A percentile compares a stretch with the other conserved stretches of the same genome.
phyloP scores from a whole-genome alignment of 2,329 filamentous ascomycete species.

The Fusarium sp. region DNA sequence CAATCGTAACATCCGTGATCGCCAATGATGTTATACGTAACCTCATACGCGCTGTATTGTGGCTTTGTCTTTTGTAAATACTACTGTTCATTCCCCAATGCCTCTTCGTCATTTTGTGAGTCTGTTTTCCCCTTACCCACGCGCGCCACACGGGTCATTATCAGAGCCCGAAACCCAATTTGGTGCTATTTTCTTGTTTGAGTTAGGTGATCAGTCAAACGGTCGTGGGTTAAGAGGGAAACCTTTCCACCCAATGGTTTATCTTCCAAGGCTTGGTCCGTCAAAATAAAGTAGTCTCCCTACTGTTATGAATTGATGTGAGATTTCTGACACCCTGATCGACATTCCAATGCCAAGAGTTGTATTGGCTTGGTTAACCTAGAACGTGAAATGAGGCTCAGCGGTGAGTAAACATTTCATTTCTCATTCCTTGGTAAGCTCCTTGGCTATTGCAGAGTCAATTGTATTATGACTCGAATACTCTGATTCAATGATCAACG shows the following conservation, averaged over 20 bases:
- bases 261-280: not conserved
- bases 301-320: rapidly evolving
- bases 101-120: conserved; percentile 28
- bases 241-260: conserved; percentile 5
- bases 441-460: not conserved
- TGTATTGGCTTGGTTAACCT: not conserved
- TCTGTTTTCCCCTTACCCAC: conserved; percentile 39
- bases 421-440: conserved; percentile 25
- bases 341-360: conserved; percentile 22
- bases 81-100: conserved; percentile 29
- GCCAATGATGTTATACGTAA: not conserved
- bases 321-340: not conserved
- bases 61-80: conserved; percentile 27
- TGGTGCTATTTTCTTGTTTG: not conserved
- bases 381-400: conserved; percentile 33
- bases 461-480: conserved; percentile 26
- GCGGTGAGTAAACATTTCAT: conserved; percentile 10
- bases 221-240: not conserved
- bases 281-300: not conserved
- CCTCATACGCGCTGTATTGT: conserved; percentile 15
- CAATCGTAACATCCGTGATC: conserved; percentile 10
- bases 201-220: not conserved
- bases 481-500: conserved; percentile 27
- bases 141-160: conserved; percentile 14
- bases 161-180: conserved; percentile 12